A percentile compares a stretch with the other conserved stretches of the same genome.
Conservation (phyloP, 2,329 filamentous ascomycete species). For the Hortaea sp. region DNA sequence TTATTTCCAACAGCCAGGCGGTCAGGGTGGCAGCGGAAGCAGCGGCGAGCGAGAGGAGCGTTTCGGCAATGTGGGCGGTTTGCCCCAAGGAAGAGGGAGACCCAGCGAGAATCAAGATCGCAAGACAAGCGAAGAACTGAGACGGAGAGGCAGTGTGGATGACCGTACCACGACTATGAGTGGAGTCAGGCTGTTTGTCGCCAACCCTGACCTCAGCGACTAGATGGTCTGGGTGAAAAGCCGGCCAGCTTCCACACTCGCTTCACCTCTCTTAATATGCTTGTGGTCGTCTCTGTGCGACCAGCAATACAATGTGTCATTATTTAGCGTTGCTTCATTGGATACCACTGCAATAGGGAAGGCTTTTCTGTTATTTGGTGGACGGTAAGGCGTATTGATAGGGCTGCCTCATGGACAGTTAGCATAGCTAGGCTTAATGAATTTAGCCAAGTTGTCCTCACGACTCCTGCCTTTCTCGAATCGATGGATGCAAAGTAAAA, state of each 20-base stretch:
- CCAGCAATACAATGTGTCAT: not conserved
- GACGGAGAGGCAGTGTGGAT: constrained; percentile 70
- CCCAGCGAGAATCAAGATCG: constrained; percentile 46
- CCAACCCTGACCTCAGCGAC: constrained; percentile 63
- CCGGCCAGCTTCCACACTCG: not conserved
- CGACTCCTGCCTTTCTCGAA: too few relatives aligned
- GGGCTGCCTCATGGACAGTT: too few relatives aligned
- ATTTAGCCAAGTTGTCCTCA: too few relatives aligned
- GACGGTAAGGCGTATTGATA: too few relatives aligned
- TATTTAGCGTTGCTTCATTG: constrained; percentile 5
- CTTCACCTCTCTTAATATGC: not conserved
- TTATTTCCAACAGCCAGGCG: constrained; percentile 34
- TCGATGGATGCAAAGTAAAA: too few relatives aligned
- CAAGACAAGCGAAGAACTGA: constrained; percentile 61
- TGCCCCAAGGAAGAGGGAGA: constrained; percentile 32
- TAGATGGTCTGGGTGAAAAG: constrained; percentile 9
- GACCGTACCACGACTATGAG: constrained; percentile 68
- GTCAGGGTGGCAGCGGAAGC: constrained; percentile 31
- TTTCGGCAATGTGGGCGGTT: constrained; percentile 45
- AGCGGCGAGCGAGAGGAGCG: constrained; percentile 41
- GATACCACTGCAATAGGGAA: constrained; percentile 8
- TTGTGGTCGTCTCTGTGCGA: not conserved
- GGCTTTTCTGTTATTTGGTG: not conserved
- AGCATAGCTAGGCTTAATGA: too few relatives aligned
- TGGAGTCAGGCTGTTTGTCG: constrained; percentile 65